Evolutionary conservation across 139 green algal genomes (phyloP).

Genomic region (Microglena sp.): DNA sequence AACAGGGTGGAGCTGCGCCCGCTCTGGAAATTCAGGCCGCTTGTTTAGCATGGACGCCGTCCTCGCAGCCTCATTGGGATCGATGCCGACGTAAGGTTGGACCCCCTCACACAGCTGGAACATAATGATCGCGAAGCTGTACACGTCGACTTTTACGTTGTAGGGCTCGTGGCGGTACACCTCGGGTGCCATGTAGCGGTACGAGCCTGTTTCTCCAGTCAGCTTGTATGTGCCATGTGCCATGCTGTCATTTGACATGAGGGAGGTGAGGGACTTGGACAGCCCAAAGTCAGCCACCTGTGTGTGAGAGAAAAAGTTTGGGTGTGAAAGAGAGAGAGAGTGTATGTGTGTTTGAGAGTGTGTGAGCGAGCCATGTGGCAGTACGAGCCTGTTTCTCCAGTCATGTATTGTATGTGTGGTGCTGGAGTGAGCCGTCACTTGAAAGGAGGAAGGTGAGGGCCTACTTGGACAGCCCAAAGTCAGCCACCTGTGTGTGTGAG

Average conservation of each 20-base stretch:
- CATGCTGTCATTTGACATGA: conserved; percentile 31
- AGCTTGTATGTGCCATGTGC: conserved; percentile 60
- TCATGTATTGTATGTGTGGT: conserved; percentile 63
- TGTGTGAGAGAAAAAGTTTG: too few relatives aligned
- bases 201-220: conserved; percentile 74
- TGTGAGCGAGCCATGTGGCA: conserved; percentile 43
- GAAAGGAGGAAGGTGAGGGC: conserved; percentile 33
- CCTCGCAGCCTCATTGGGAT: neutral
- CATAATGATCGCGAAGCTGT: conserved; percentile 64
- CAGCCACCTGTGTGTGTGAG: conserved; percentile 11
- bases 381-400: conserved; percentile 72
- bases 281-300: conserved; percentile 25
- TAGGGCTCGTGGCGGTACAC: conserved; percentile 63
- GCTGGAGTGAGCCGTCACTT: conserved; percentile 24
- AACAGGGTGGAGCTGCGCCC: neutral
- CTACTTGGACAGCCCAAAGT: conserved; percentile 39
- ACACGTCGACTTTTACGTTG: conserved; percentile 58
- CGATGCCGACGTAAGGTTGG: conserved; percentile 24
- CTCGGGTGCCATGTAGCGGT: conserved; percentile 48
- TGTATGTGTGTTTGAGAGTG: neutral
- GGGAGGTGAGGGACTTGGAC: conserved; percentile 37
- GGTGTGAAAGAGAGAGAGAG: too few relatives aligned
- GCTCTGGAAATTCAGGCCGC: neutral
- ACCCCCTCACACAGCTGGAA: conserved; percentile 47
- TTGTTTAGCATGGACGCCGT: too few relatives aligned